Base-by-base conservation (phyloP, 164 flowering plant genomes). In the Vitis riparia region DNA sequence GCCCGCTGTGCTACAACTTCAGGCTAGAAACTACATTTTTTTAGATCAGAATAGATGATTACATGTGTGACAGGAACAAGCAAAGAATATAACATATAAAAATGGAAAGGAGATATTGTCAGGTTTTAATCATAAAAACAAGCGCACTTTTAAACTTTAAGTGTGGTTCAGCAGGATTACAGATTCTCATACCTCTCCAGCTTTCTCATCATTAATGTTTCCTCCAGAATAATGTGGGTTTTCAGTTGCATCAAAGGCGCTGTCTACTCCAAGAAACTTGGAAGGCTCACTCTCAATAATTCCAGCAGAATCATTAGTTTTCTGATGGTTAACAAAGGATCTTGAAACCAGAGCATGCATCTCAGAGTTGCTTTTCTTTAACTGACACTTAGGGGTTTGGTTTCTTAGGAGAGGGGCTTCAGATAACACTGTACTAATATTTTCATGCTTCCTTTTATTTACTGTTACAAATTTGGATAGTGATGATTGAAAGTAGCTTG, bases 351-450 rank as follows among this genome's bases (percentile, higher is more conserved):
- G 60, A 77, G 72, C 51, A 50, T 65, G 47, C 76, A 66, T 77
- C 29, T 68, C 74, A 55, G 79, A 73, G 66, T 65, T 66, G 63
- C 16, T 75, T 50, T 80, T 81, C 76, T 76, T 78, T 51, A 59
- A 51, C 61, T 78, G 83, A 76, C 74, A 70, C 55, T 68, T 70
- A 66, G 17, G 51, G 65, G 74, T 51, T 59, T 78, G 83, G 74
- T 85, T 90, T 76, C 99, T 87, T 55, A 95, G 82, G 55, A 95
- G 72, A 62, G 99, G 98, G 71, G 85, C 51, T 77, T 95, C 99
- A 64, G 99, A 89, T 63, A 95, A 73, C 8, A 78, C 55, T 29
- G 76, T 76, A 66, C 78, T 62, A 51, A 71, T 75, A 68, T 69
- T 69, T 70, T 88, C 98, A 76, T 75, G 88, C 78, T 90, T 93